Evolutionary conservation across 305 asterid genomes (phyloP).

Genomic region (Solanum hybrid): DNA sequence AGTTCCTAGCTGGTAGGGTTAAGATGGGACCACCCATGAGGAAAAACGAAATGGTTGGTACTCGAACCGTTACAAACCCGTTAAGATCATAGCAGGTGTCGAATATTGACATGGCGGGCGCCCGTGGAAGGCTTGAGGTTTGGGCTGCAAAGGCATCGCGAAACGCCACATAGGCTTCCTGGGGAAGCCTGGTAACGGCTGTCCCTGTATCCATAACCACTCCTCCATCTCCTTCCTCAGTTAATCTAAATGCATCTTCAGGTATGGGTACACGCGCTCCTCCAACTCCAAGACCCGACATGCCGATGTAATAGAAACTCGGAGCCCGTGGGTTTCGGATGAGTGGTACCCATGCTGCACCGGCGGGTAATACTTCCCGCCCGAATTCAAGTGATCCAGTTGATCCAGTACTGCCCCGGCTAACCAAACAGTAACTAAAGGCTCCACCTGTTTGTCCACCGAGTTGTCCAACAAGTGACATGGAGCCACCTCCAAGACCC

Average conservation of each 20-base stretch:
- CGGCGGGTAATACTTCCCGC: slow-evolving; percentile 56
- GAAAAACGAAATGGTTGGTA: slow-evolving; percentile 80
- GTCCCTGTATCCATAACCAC: slow-evolving; percentile 87
- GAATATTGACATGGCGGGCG: slow-evolving; percentile 42
- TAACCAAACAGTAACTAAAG: slow-evolving; percentile 70
- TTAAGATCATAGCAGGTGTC: slow-evolving; percentile 73
- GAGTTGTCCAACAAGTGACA: slow-evolving; percentile 78
- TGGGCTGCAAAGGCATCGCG: slow-evolving; percentile 51
- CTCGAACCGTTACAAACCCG: slow-evolving; percentile 72
- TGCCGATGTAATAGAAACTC: slow-evolving; percentile 60
- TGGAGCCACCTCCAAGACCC: slow-evolving; percentile 79
- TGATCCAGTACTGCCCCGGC: slow-evolving; percentile 54
- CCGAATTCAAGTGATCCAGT: slow-evolving; percentile 75
- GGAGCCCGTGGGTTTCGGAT: slow-evolving; percentile 52
- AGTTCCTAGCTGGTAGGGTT: slow-evolving; percentile 81
- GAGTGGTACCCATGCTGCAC: slow-evolving; percentile 86
- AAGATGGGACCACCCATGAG: slow-evolving; percentile 69
- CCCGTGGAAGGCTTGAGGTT: slow-evolving; percentile 61
- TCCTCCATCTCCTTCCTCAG: slow-evolving; percentile 60
- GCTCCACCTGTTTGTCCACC: slow-evolving; percentile 82
- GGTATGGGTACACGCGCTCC: slow-evolving; percentile 52
- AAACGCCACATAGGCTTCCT: slow-evolving; percentile 50
- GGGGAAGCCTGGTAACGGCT: slow-evolving; percentile 72
- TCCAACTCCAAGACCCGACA: slow-evolving; percentile 72
- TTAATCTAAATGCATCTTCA: slow-evolving; percentile 36